A percentile compares a stretch with the other conserved stretches of the same genome.
These are phyloP conservation scores for Candida endomychidarum DNA, from an alignment of 805 yeast genomes.

Conservation along the genomic window DNA sequence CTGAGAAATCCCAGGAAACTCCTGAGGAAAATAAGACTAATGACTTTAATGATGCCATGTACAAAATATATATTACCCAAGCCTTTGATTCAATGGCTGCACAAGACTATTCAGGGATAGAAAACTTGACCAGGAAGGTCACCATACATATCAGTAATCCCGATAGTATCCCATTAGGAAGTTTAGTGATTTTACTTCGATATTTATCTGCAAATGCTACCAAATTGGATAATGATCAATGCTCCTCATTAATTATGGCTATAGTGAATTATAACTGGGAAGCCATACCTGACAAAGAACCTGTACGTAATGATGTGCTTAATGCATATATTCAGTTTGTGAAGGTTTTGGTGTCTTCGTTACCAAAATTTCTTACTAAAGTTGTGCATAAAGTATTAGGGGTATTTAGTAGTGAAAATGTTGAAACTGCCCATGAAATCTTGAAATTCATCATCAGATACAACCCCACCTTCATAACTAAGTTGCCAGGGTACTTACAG, in stretches of 20 bases:
- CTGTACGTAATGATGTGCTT: neutral
- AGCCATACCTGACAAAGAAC: conserved; percentile 10
- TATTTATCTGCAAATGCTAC: conserved; percentile 64
- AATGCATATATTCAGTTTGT: conserved; percentile 63
- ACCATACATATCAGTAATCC: conserved; percentile 49
- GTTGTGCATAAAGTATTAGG: conserved; percentile 60
- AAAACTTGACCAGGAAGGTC: conserved; percentile 60
- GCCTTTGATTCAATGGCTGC: conserved; percentile 69
- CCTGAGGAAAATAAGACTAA: conserved; percentile 7
- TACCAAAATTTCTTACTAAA: conserved; percentile 88
- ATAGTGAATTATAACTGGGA: conserved; percentile 64
- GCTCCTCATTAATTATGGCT: conserved; percentile 56
- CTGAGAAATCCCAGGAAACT: conserved; percentile 1
- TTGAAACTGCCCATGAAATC: conserved; percentile 53
- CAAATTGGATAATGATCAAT: conserved; percentile 58
- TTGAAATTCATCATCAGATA: conserved; percentile 62
- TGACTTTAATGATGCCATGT: conserved; percentile 39
- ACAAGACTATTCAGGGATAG: conserved; percentile 54
- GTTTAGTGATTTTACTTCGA: conserved; percentile 55
- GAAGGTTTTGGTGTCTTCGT: conserved; percentile 74
- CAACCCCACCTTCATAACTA: conserved; percentile 78
- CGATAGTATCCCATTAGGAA: conserved; percentile 54
- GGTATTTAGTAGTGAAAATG: conserved; percentile 45
- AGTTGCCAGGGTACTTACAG: conserved; percentile 58
- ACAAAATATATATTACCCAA: conserved; percentile 51